Evolutionary conservation across 2,329 filamentous ascomycete species (phyloP), one percentile per base, ranked within the genome.

Genomic region (Epichloe glyceriae): DNA sequence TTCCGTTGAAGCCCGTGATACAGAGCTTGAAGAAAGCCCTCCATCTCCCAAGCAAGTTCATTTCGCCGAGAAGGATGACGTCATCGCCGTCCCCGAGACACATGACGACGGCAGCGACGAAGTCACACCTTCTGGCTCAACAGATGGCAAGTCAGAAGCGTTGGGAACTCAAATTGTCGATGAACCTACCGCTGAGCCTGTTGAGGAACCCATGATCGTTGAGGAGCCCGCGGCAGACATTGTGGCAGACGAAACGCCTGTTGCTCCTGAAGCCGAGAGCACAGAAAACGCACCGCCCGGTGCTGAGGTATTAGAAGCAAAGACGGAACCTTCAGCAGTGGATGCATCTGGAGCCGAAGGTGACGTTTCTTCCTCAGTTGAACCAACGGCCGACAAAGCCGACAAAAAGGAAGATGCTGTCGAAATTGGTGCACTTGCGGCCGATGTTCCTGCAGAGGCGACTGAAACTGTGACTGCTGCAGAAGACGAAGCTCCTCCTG

Each of bases 41-140:
- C 5, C 41, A n/a, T 34, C 42, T 8, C 42, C 51, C 12, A 53
- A 54, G 45, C 48, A 54, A 19, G 51, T 53, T 44, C 51, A 52
- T 15, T 54, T 53, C 44, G 45, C 53, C n/a, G 48, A 53, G 26
- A 37, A 51, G 5, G 44, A 52, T 22, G 53, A 55, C 8, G 46
- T 43, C 5, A 49, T 54, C 15, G 39, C 33, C 8, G 26, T 2
- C 2, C 15, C 44, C 3, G 41, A 19, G 15, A 22, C 19, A 10
- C 34, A 40, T 17, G 8, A 46, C 12, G 26, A 37, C 3, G 49
- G 33, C 17, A 20, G 5, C 22, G 17, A 11, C 7, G 22, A 35
- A 5, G 14, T 17, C 15, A 14, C 22, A 17, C 8, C 26, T 3
- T 41, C 49, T 15, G 43, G 37, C 7, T 5, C 49, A 42, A n/a